Evolutionary conservation across 208 protist species (phyloP), one percentile per base, ranked within the genome.

Genomic region (Trypanosoma cruzi): DNA sequence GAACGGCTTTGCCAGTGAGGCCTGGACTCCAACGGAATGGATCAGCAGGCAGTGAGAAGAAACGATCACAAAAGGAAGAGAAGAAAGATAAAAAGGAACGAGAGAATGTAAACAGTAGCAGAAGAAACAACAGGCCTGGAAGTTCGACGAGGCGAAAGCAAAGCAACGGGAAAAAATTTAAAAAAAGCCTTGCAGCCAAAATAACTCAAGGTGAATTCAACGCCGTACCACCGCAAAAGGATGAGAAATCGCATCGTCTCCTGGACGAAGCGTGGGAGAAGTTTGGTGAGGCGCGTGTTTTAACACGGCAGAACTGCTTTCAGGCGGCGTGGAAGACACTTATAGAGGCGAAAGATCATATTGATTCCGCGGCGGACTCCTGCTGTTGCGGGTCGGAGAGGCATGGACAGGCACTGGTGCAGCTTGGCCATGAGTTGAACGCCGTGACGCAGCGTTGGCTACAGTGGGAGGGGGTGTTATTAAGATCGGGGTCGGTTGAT

Each of bases 401-500:
- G 44, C 63, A 63, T 8, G 42, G 32, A n/a, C 54, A 29, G 31
- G 54, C 71, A 16, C 32, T 75, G 28, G 14, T 66, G 37, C 63
- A 75, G 40, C 63, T 75, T 18, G 64, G 71, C 14, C 61, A 70
- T 18, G 64, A 75, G 37, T 24, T 75, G n/a, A 64, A 52, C 31
- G 46, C 54, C 5, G 32, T 46, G 14, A 65, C 61, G 11, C 54
- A 64, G 26, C 20, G 24, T 32, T 70, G 61, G 52, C 37, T 65
- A 11, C 11, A 50, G 18, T 55, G 16, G 20, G 52, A 66, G 36
- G 1, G 26, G 10, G 11, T 29, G 28, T 10, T 14, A 20, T 16
- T 4, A 13, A 16, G 4, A 1, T 42, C 10, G 46, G 62, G 28
- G 18, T 64, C 34, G 14, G 4, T 20, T 20, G 22, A 26, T 20